These are phyloP conservation scores for Serendipita sp. DNA, from an alignment of 768 basidiomycete species.

Conservation along the genomic window DNA sequence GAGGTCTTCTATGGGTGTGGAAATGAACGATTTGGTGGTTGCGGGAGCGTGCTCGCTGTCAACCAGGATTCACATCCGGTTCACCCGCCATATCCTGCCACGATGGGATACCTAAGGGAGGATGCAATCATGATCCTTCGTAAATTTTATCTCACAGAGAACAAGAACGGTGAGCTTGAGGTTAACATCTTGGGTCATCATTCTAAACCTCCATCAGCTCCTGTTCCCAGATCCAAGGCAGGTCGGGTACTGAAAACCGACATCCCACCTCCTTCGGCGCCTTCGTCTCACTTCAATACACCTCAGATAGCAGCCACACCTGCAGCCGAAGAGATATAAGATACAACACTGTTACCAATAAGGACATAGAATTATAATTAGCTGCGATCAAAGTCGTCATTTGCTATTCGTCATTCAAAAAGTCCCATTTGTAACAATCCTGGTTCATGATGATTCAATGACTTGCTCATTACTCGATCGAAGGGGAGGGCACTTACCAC, in stretches of 20 bases:
- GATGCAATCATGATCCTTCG: conserved; percentile 78
- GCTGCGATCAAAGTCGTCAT: background rate
- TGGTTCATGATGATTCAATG: conserved; percentile 15
- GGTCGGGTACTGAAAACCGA: conserved; percentile 76
- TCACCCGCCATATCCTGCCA: conserved; percentile 59
- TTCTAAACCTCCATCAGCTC: conserved; percentile 38
- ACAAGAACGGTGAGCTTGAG: conserved; percentile 57
- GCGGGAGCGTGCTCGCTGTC: conserved; percentile 83
- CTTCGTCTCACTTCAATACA: background rate
- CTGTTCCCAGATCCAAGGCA: conserved; percentile 73
- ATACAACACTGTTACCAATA: background rate
- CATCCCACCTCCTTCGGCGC: conserved; percentile 27
- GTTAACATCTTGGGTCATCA: background rate
- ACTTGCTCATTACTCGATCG: background rate
- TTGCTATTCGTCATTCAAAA: conserved; percentile 25
- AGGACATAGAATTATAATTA: background rate
- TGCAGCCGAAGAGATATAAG: too few relatives aligned
- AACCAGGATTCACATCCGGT: conserved; percentile 65
- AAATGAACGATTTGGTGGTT: conserved; percentile 94
- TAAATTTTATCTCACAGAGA: conserved; percentile 85
- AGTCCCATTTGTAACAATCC: conserved; percentile 64
- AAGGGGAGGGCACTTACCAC: conserved; percentile 34
- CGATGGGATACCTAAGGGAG: conserved; percentile 60
- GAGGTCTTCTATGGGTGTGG: conserved; percentile 84
- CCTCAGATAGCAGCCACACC: too few relatives aligned